phyloP scores from a whole-genome alignment of 306 rosid species.

The Fagus sylvatica region DNA sequence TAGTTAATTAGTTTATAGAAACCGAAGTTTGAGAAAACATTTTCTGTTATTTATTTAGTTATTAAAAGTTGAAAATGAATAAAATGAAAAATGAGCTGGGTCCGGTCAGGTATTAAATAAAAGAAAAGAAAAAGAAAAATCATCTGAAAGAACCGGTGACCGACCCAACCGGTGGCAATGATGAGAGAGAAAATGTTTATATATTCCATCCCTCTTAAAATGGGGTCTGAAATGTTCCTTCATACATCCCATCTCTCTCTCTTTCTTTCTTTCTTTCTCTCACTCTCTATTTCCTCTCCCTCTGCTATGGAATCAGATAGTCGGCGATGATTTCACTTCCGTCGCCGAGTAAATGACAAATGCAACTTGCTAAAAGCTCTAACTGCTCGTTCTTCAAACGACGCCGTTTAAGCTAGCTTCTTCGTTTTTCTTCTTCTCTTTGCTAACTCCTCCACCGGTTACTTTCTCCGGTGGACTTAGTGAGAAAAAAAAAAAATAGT shows the following conservation, averaged over 20 bases:
- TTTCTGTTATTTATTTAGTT: too few species aligned
- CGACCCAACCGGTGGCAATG: conserved; percentile 46
- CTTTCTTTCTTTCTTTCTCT: conserved; percentile 19
- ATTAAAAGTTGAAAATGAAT: too few species aligned
- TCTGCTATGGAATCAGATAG: conserved; percentile 32
- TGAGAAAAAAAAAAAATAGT: conserved; percentile 6
- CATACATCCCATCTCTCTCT: conserved; percentile 42
- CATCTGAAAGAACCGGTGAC: conserved; percentile 52
- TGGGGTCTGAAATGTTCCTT: conserved; percentile 59
- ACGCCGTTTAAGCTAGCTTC: conserved; percentile 17
- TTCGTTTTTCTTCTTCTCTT: conserved; percentile 2
- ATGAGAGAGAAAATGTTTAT: conserved; percentile 55
- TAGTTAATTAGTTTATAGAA: too few species aligned
- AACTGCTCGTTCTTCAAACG: conserved; percentile 7
- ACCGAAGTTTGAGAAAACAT: too few species aligned
- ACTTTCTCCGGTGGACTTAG: conserved; percentile 32
- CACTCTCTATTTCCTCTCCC: conserved; percentile 18
- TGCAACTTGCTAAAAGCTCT: conserved; percentile 23
- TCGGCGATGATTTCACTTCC: conserved; percentile 41
- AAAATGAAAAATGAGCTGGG: too few species aligned
- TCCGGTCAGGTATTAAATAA: too few species aligned
- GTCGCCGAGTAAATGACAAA: conserved; percentile 25
- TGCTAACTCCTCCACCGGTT: conserved; percentile 27
- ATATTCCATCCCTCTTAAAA: conserved; percentile 57
- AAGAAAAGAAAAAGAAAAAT: conserved; percentile 15